These are phyloP conservation scores for Parasitella parasitica DNA, from an alignment of 371 early-diverging fungal genomes.

Conservation along the genomic window DNA sequence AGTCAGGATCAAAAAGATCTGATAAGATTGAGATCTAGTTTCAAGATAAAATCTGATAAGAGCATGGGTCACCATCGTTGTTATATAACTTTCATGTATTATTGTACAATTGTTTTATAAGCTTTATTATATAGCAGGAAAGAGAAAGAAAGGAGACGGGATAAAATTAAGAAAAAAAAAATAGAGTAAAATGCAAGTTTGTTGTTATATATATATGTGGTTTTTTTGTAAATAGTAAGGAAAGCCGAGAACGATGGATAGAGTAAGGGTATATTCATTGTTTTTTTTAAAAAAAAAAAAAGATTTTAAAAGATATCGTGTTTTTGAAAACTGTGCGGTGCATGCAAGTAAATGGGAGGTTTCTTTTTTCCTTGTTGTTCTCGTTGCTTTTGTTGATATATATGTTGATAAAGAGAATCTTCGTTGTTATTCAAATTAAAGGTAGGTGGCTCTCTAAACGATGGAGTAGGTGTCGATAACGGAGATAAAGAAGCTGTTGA, in stretches of 20 bases:
- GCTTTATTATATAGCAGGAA: not conserved
- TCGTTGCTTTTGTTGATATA: slow-evolving; percentile 13
- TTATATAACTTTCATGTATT: not conserved
- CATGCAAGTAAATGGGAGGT: slow-evolving; percentile 1
- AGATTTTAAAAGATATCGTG: not conserved
- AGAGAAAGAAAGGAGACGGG: not conserved
- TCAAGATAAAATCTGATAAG: not conserved
- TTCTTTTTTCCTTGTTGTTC: not conserved
- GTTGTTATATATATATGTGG: not conserved
- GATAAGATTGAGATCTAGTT: not conserved
- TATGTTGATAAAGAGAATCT: slow-evolving; percentile 11
- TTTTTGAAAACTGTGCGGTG: not conserved
- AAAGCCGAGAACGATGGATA: no score
- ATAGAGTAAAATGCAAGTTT: not conserved
- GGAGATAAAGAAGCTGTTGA: slow-evolving; percentile 19
- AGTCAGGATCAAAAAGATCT: slow-evolving; percentile 2
- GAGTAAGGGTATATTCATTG: slow-evolving; percentile 3
- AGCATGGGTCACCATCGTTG: no score
- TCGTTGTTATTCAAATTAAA: slow-evolving; percentile 19
- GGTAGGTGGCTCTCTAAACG: slow-evolving; percentile 20
- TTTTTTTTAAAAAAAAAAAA: not conserved
- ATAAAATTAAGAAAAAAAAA: not conserved
- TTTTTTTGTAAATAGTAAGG: not conserved
- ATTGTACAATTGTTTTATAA: not conserved
- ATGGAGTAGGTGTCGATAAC: slow-evolving; percentile 17